Base-by-base conservation (phyloP, 306 rosid genomes). In the Cyamopsis tetragonoloba region DNA sequence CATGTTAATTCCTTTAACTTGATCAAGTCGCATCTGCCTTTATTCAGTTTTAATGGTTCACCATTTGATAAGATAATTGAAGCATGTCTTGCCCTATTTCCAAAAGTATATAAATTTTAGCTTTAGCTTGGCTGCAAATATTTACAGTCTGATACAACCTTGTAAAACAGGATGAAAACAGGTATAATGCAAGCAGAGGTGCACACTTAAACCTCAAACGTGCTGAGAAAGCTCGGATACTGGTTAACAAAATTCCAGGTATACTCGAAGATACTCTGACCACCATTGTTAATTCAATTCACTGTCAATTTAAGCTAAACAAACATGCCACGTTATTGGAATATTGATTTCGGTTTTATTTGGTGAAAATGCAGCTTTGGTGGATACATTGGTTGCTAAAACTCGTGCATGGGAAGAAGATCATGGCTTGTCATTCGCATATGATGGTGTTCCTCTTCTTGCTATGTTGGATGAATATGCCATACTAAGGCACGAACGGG, bases 191-290 rank as follows among this genome's bases (percentile, higher is more conserved):
- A 28, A 95, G 99, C 79, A 85, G 99, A 80, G 99, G 99, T 50
- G 99, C 99, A n/a, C 99, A 95, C 81, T 72, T 95, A 68, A 95
- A 88, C 84, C 96, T 95, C 72, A 95, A 95, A 73, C 96, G 99
- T 62, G 99, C 99, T 9, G 99, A 95, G 81, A 95, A 87, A 77
- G 97, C 99, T 48, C 86, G 99, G 64, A 81, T 95, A 79, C 71
- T 95, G 77, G 99, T 95, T 69, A 95, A 90, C 80, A 95, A 95
- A 80, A 91, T 95, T 74, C 96, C 99, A 69, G 92, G 98, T 89
- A 77, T 68, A 53, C 62, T 47, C 68, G 42, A 49, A 35, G 53
- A 37, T 72, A 71, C 15, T 65, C 46, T 41, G 10, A 38, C 28
- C 38, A 44, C 61, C 35, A 3, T 68, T 58, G 8, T 46, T 54